Percentiles rank a stretch among this genome's conserved stretches.
These are phyloP conservation scores for Sugiyamaella paludigena DNA, from an alignment of 1,139 yeast species.

Conservation along the genomic window DNA sequence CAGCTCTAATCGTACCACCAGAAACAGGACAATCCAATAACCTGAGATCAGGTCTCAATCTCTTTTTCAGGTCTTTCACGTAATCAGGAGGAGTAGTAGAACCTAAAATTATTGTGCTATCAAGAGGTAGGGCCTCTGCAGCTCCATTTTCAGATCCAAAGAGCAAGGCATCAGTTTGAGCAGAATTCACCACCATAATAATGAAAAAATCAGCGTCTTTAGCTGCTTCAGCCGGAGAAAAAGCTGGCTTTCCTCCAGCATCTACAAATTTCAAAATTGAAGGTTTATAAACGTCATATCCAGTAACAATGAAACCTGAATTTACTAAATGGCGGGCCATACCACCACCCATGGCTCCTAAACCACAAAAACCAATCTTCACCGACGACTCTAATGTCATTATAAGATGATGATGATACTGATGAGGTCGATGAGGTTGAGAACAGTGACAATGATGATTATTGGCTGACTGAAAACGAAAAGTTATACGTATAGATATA, in stretches of 20 bases:
- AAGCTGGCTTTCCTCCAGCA: constrained; percentile 12
- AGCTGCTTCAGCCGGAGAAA: constrained; percentile 16
- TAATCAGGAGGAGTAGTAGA: constrained; percentile 18
- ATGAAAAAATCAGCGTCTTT: constrained; percentile 12
- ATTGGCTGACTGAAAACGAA: too few relatives aligned
- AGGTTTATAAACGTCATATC: constrained; percentile 16
- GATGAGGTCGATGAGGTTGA: too few relatives aligned
- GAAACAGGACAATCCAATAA: constrained; percentile 18
- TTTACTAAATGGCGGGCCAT: constrained; percentile 15
- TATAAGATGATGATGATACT: too few relatives aligned
- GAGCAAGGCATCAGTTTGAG: constrained; percentile 14
- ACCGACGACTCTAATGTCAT: too few relatives aligned
- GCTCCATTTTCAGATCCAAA: constrained; percentile 10
- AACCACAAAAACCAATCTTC: constrained; percentile 15
- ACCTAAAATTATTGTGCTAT: constrained; percentile 13
- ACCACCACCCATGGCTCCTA: constrained; percentile 20
- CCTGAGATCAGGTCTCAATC: constrained; percentile 13
- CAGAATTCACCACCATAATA: constrained; percentile 17
- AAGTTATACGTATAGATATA: too few relatives aligned
- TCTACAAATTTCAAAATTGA: constrained; percentile 14
- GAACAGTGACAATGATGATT: too few relatives aligned
- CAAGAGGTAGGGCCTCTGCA: constrained; percentile 5
- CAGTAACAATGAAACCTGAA: constrained; percentile 12
- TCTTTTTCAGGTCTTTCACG: constrained; percentile 4
- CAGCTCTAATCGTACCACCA: constrained; percentile 18